phyloP scores from a whole-genome alignment of 2,329 filamentous ascomycete species.

The Furcasterigmium sp. region DNA sequence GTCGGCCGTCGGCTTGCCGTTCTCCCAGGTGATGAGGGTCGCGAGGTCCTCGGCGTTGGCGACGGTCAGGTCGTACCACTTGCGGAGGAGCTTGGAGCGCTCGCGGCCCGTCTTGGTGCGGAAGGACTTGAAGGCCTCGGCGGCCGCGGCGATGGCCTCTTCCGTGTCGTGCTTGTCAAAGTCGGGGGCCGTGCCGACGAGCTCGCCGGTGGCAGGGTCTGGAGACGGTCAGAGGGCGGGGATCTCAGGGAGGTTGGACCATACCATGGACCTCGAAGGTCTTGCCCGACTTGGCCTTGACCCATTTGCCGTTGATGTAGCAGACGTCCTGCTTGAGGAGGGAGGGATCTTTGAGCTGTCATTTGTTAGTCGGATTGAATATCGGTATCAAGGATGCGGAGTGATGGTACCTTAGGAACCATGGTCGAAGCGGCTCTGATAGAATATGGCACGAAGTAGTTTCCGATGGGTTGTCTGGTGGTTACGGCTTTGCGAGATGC shows the following conservation, averaged over 20 bases:
- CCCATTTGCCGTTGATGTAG: constrained; percentile 93
- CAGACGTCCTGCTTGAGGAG: constrained; percentile 77
- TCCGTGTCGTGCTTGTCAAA: constrained; percentile 75
- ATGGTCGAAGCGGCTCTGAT: constrained; percentile 40
- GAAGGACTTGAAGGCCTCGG: constrained; percentile 68
- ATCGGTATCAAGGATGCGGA: neutral
- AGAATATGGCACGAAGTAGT: constrained; percentile 7
- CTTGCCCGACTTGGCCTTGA: constrained; percentile 77
- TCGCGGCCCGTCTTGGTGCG: constrained; percentile 67
- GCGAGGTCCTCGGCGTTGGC: constrained; percentile 78
- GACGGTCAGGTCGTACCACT: constrained; percentile 76
- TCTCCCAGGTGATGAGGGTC: constrained; percentile 82
- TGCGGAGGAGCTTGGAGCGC: constrained; percentile 66
- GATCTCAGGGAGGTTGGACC: constrained; percentile 4
- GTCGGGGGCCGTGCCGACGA: constrained; percentile 81
- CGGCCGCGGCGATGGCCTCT: constrained; percentile 77
- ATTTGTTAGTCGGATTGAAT: constrained; percentile 1
- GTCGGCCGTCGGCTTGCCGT: constrained; percentile 77
- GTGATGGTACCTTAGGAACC: constrained; percentile 33
- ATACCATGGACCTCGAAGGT: constrained; percentile 81
- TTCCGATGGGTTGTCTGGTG: neutral
- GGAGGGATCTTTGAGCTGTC: constrained; percentile 68
- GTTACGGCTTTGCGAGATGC: constrained; percentile 18
- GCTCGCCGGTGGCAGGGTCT: constrained; percentile 78
- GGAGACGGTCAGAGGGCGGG: constrained; percentile 2